phyloP scores from a whole-genome alignment of 2,329 filamentous ascomycete genomes.

The Camptophora hylomeconis region DNA sequence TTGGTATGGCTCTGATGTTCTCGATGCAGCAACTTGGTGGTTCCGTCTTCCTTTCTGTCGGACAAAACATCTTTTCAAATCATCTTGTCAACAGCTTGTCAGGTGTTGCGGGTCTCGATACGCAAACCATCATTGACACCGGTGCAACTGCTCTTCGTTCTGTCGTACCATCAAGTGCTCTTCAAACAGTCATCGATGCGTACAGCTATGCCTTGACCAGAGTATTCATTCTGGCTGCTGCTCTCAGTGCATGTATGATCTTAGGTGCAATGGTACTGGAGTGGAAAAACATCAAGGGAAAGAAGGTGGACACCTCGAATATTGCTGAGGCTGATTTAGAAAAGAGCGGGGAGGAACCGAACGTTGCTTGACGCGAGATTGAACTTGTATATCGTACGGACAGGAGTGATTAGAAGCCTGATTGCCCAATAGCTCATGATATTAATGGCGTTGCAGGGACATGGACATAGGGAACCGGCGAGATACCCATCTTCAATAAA shows the following conservation, averaged over 20 bases:
- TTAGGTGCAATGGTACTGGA: constrained; percentile 18
- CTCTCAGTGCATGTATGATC: constrained; percentile 10
- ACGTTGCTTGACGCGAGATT: no score
- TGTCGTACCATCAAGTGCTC: constrained; percentile 14
- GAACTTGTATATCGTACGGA: no score
- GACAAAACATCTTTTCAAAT: constrained; percentile 17
- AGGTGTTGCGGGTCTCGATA: background rate
- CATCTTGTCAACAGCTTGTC: constrained; percentile 7
- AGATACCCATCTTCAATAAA: no score
- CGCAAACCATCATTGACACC: background rate
- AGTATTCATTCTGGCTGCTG: constrained; percentile 17
- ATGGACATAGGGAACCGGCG: no score
- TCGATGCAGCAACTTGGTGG: constrained; percentile 18
- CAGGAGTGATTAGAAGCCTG: no score
- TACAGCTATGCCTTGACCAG: constrained; percentile 20
- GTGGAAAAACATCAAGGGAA: constrained; percentile 16
- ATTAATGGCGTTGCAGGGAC: no score
- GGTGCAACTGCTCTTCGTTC: constrained; percentile 8
- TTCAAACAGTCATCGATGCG: constrained; percentile 12
- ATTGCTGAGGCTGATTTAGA: no score
- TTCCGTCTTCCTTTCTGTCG: constrained; percentile 17
- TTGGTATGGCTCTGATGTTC: constrained; percentile 16
- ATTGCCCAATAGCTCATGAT: no score
- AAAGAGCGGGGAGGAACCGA: no score
- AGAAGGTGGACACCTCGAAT: no score